These are phyloP conservation scores for Podila verticillata DNA, from an alignment of 192 early-diverging fungal species.

Conservation along the genomic window DNA sequence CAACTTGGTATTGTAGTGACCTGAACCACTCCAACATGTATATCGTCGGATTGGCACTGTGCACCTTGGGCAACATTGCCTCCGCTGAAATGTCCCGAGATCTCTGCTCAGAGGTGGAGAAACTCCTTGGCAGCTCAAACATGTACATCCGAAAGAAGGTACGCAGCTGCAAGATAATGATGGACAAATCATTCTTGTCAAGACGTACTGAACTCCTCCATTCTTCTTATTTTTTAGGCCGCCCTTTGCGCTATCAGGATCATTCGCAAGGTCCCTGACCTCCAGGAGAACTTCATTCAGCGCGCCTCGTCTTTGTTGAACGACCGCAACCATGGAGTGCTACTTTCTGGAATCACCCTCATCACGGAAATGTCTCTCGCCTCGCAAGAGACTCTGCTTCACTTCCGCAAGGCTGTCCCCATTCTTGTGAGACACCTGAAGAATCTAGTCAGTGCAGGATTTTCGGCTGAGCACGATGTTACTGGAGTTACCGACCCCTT, in stretches of 20 bases:
- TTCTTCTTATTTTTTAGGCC: conserved; percentile 62
- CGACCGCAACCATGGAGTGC: conserved; percentile 96
- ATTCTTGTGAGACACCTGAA: conserved; percentile 89
- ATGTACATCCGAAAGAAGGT: conserved; percentile 98
- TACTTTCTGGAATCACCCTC: conserved; percentile 90
- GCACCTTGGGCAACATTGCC: conserved; percentile 97
- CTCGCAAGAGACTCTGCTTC: conserved; percentile 70
- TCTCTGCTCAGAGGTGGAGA: conserved; percentile 92
- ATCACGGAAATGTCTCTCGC: conserved; percentile 89
- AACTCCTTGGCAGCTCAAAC: conserved; percentile 88
- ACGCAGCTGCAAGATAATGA: neutral
- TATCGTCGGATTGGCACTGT: conserved; percentile 95
- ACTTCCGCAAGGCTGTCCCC: conserved; percentile 83
- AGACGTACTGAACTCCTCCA: neutral
- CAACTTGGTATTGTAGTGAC: conserved; percentile 69
- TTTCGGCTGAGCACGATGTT: conserved; percentile 95
- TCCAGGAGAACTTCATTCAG: conserved; percentile 85
- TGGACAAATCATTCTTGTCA: neutral
- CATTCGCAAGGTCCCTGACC: conserved; percentile 92
- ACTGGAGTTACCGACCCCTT: conserved; percentile 98
- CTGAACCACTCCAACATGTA: conserved; percentile 97
- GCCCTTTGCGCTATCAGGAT: conserved; percentile 93
- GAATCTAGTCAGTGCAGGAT: conserved; percentile 85
- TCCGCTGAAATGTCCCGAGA: conserved; percentile 96
- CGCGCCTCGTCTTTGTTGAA: conserved; percentile 78